A percentile compares a stretch with the other conserved stretches of the same genome.
These are phyloP conservation scores for Stipa capillata DNA, from an alignment of 176 grass and related monocot species.

Conservation along the genomic window DNA sequence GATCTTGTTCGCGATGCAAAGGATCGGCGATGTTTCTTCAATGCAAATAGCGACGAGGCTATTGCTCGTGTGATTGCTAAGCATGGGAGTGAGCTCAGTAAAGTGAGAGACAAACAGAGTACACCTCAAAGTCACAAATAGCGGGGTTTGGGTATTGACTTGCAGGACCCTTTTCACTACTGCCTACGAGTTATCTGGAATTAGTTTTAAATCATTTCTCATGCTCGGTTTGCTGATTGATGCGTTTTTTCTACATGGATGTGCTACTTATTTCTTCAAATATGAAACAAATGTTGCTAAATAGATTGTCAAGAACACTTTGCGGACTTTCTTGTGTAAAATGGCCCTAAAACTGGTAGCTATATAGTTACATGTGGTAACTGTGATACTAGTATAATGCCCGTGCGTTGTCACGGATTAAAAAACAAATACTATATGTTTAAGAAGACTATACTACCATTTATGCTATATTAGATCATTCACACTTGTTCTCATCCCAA, in stretches of 20 bases:
- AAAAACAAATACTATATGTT: too few species aligned
- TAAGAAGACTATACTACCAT: too few species aligned
- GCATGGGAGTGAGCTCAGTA: not conserved
- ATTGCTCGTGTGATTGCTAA: constrained; percentile 23
- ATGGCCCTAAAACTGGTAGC: not conserved
- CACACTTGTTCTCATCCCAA: too few species aligned
- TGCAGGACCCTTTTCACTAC: not conserved
- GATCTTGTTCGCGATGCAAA: constrained; percentile 38
- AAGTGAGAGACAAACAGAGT: constrained; percentile 9
- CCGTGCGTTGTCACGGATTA: too few species aligned
- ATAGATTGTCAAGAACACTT: not conserved
- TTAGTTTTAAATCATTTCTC: not conserved
- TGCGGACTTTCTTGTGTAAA: not conserved
- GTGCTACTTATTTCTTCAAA: not conserved
- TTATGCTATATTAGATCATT: too few species aligned
- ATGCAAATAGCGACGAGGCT: constrained; percentile 30
- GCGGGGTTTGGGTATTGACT: constrained; percentile 18
- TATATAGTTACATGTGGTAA: not conserved
- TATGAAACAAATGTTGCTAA: not conserved
- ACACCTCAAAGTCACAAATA: constrained; percentile 18
- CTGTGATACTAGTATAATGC: too few species aligned
- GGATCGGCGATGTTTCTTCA: constrained; percentile 41
- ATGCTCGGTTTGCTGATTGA: not conserved
- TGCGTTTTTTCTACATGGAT: not conserved
- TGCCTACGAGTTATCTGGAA: not conserved